A percentile compares a stretch with the other conserved stretches of the same genome.
Evolutionary conservation across 2,329 filamentous ascomycete species (phyloP).

Genomic region (Colletotrichum spaethianum): DNA sequence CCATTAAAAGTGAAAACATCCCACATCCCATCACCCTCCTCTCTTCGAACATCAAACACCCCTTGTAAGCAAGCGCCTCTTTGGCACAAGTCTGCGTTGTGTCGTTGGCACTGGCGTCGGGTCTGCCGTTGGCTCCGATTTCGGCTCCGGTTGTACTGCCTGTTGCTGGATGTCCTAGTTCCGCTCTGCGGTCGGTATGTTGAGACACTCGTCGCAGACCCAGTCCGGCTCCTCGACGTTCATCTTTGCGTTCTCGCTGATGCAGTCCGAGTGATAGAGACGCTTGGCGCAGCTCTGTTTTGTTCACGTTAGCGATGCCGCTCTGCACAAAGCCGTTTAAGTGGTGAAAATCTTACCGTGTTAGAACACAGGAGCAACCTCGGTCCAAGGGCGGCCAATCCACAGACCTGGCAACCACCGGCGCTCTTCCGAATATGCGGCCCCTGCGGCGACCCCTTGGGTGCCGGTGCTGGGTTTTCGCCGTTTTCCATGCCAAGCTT

Average conservation of each 20-base stretch:
- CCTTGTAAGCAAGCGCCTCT: constrained; percentile 1
- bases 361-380: constrained; percentile 65
- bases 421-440: constrained; percentile 58
- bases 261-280: constrained; percentile 65
- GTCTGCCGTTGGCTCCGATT: neutral
- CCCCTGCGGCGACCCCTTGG: constrained; percentile 50
- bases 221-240: constrained; percentile 53
- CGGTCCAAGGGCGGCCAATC: constrained; percentile 63
- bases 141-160: neutral
- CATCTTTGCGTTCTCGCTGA: constrained; percentile 46
- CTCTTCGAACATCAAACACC: neutral
- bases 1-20: neutral
- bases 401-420: constrained; percentile 64
- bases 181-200: constrained; percentile 5
- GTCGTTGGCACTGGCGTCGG: neutral
- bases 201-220: constrained; percentile 36
- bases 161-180: constrained; percentile 19
- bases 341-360: constrained; percentile 54
- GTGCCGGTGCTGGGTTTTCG: constrained; percentile 7
- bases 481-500: constrained; percentile 43
- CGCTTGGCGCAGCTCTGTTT: constrained; percentile 58
- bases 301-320: neutral
- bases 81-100: neutral
- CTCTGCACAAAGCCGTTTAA: neutral
- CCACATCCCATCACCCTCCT: neutral